These are phyloP conservation scores for Opeltia flavorubescens DNA, from an alignment of 495 filamentous ascomycete species.

Conservation along the genomic window DNA sequence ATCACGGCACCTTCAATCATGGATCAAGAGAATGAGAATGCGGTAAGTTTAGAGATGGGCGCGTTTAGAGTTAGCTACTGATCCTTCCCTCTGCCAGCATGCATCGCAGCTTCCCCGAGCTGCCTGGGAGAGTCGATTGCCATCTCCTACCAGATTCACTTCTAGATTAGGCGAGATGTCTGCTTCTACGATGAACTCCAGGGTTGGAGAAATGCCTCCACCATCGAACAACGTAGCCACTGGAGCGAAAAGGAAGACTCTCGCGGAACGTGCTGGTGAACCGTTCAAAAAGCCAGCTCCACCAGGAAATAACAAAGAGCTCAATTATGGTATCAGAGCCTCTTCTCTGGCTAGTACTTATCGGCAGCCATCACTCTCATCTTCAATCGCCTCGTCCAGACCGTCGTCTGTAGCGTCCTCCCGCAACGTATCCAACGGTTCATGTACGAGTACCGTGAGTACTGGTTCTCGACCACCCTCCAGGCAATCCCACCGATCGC, in stretches of 20 bases:
- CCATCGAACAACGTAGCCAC: slow-evolving; percentile 36
- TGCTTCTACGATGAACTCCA: slow-evolving; percentile 54
- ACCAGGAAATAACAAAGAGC: slow-evolving; percentile 23
- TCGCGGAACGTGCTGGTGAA: slow-evolving; percentile 41
- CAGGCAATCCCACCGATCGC: slow-evolving; percentile 27
- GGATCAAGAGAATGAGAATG: slow-evolving; percentile 15
- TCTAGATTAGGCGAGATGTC: slow-evolving; percentile 40
- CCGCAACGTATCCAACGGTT: slow-evolving; percentile 32
- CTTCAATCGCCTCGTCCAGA: slow-evolving; percentile 27
- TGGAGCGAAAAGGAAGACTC: slow-evolving; percentile 42
- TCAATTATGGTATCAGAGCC: slow-evolving; percentile 20
- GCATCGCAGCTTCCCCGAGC: slow-evolving; percentile 12
- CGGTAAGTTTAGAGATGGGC: slow-evolving; percentile 3
- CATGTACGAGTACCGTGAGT: slow-evolving; percentile 44
- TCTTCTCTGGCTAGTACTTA: slow-evolving; percentile 26
- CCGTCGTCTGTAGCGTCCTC: slow-evolving; percentile 30
- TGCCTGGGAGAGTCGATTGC: slow-evolving; percentile 10
- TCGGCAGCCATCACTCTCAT: slow-evolving; percentile 29
- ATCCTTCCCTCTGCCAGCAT: slow-evolving; percentile 4
- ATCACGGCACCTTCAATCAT: not conserved
- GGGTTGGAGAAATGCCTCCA: slow-evolving; percentile 38
- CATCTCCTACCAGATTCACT: slow-evolving; percentile 20
- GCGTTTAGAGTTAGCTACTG: not conserved
- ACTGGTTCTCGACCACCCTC: slow-evolving; percentile 36
- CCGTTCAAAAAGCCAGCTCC: slow-evolving; percentile 24